phyloP scores from a whole-genome alignment of 257 asterid species.

The Gentiana straminea region DNA sequence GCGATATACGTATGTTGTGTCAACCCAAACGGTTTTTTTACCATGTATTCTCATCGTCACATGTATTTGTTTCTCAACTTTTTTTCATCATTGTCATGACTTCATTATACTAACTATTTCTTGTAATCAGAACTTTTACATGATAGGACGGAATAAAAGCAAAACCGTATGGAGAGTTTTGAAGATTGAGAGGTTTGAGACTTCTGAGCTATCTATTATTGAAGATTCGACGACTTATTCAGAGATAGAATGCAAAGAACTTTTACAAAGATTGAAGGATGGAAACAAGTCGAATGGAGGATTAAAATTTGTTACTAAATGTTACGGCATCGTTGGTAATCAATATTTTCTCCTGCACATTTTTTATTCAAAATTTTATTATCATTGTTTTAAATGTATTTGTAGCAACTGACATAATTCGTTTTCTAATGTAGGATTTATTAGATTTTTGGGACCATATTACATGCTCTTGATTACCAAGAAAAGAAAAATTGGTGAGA shows the following conservation, averaged over 20 bases:
- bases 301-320: slow-evolving; percentile 60
- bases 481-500: slow-evolving; percentile 69
- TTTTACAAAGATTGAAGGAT: slow-evolving; percentile 57
- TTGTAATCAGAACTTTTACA: slow-evolving; percentile 58
- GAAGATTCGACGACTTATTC: slow-evolving; percentile 76
- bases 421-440: slow-evolving; percentile 44
- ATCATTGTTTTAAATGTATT: too few relatives aligned
- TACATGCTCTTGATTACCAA: slow-evolving; percentile 85
- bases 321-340: slow-evolving; percentile 92
- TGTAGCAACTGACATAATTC: slow-evolving; percentile 6
- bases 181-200: slow-evolving; percentile 71
- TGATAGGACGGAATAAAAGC: slow-evolving; percentile 71
- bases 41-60: too few relatives aligned
- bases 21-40: too few relatives aligned
- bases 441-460: slow-evolving; percentile 86
- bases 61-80: neutral
- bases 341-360: neutral
- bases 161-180: slow-evolving; percentile 69
- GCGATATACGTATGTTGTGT: too few relatives aligned
- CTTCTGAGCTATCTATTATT: slow-evolving; percentile 43
- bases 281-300: slow-evolving; percentile 89
- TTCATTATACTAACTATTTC: neutral
- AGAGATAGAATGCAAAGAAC: slow-evolving; percentile 55
- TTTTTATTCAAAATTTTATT: too few relatives aligned
- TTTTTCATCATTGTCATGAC: too few relatives aligned